A percentile compares a stretch with the other conserved stretches of the same genome.
phyloP scores from a whole-genome alignment of 1,284 basidiomycete genomes.

The Cutaneotrichosporon curvatum region DNA sequence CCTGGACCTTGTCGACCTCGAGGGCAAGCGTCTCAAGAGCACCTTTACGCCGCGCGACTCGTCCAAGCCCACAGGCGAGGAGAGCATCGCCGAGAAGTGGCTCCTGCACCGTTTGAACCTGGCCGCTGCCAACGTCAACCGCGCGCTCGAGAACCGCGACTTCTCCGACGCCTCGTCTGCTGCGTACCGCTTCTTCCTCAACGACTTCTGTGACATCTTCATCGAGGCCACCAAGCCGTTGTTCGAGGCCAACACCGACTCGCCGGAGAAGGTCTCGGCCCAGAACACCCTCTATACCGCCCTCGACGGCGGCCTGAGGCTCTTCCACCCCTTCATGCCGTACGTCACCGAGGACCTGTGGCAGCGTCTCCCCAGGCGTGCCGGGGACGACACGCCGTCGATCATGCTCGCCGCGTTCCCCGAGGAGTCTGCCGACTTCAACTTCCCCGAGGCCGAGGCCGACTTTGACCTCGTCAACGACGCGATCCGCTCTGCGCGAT shows the following conservation, averaged over 20 bases:
- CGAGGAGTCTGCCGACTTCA: constrained; percentile 52
- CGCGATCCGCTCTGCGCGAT: constrained; percentile 71
- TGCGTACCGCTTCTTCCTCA: constrained; percentile 93
- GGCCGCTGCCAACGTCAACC: constrained; percentile 70
- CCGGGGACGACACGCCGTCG: constrained; percentile 70
- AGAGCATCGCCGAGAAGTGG: constrained; percentile 92
- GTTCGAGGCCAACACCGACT: constrained; percentile 67
- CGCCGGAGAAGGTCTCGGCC: constrained; percentile 64
- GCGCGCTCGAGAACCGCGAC: constrained; percentile 68
- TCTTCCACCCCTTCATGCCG: constrained; percentile 98
- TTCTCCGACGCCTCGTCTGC: constrained; percentile 85
- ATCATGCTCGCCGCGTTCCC: constrained; percentile 89
- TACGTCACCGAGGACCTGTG: constrained; percentile 98
- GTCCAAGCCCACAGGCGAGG: constrained; percentile 73
- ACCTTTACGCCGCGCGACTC: constrained; percentile 66
- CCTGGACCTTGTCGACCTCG: constrained; percentile 55
- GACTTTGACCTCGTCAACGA: constrained; percentile 83
- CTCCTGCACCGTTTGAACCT: constrained; percentile 88
- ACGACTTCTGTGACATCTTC: constrained; percentile 97
- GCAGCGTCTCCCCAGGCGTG: constrained; percentile 85
- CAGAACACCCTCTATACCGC: constrained; percentile 96
- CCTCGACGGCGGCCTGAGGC: constrained; percentile 77
- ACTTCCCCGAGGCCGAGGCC: constrained; percentile 67
- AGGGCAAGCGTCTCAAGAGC: constrained; percentile 47
- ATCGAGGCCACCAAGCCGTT: constrained; percentile 98